Evolutionary conservation across 441 rosid genomes (phyloP).

Genomic region (Raphanus hybrid): DNA sequence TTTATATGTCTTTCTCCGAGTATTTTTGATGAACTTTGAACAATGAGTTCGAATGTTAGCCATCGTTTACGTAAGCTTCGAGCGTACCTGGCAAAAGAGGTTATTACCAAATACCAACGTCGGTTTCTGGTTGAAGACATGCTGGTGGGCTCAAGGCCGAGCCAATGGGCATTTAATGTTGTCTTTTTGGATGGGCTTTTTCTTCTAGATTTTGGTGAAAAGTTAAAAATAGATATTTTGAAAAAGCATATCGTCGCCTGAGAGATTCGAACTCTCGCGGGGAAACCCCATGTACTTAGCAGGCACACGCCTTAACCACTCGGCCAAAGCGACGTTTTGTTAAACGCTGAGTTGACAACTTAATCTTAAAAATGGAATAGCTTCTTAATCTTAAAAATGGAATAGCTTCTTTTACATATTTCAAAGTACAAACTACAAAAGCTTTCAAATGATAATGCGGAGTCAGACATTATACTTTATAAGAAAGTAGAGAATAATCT

Average conservation of each 20-base stretch:
- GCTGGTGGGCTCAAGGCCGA: not conserved
- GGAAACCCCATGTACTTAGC: conserved; percentile 93
- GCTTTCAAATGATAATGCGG: not conserved
- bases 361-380: not conserved
- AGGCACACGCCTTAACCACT: conserved; percentile 99
- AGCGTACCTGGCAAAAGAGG: conserved; percentile 1
- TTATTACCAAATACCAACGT: no score
- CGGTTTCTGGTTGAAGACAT: not conserved
- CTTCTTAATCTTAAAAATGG: not conserved
- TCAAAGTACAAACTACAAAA: not conserved
- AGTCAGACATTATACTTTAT: not conserved
- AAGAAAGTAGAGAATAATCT: not conserved
- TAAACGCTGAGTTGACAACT: not conserved
- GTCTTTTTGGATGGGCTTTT: not conserved
- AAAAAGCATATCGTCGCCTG: conserved; percentile 61
- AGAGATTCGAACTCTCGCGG: conserved; percentile 99
- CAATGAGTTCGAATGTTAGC: not conserved
- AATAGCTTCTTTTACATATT: not conserved
- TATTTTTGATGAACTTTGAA: no score
- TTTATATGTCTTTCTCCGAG: no score
- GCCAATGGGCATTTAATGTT: not conserved
- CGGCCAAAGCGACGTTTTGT: conserved; percentile 52
- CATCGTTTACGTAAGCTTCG: not conserved
- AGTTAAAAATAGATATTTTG: not conserved
- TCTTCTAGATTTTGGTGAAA: not conserved